These are phyloP conservation scores for Claviceps spartinae DNA, from an alignment of 2,329 filamentous ascomycete genomes.

Conservation along the genomic window DNA sequence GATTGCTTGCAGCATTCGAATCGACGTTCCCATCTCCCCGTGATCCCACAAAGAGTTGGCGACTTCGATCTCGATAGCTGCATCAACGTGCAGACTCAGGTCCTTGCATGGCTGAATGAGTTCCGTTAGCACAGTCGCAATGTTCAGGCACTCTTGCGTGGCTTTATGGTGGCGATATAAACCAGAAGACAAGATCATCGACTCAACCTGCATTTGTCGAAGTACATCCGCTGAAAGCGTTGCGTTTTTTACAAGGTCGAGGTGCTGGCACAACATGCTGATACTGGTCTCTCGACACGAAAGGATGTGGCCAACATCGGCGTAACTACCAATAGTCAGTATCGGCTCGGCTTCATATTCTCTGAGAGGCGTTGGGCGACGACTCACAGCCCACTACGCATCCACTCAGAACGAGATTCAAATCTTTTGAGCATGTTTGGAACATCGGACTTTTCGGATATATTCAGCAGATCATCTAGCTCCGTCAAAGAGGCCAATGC, in stretches of 20 bases:
- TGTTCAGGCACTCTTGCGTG: slow-evolving; percentile 74
- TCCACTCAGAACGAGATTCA: slow-evolving; percentile 56
- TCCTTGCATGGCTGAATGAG: slow-evolving; percentile 56
- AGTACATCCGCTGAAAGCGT: slow-evolving; percentile 49
- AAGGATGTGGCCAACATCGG: slow-evolving; percentile 67
- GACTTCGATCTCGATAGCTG: slow-evolving; percentile 64
- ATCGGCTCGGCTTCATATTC: not conserved
- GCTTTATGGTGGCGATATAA: slow-evolving; percentile 70
- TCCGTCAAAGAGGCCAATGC: slow-evolving; percentile 65
- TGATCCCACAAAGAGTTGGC: slow-evolving; percentile 91
- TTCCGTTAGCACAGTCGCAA: slow-evolving; percentile 70
- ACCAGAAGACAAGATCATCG: slow-evolving; percentile 60
- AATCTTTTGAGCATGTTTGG: slow-evolving; percentile 50
- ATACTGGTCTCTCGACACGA: slow-evolving; percentile 74
- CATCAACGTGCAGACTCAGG: slow-evolving; percentile 64
- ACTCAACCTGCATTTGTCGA: slow-evolving; percentile 59
- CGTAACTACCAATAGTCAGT: slow-evolving; percentile 36
- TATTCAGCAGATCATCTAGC: slow-evolving; percentile 61
- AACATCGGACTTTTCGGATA: slow-evolving; percentile 45
- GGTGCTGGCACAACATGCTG: slow-evolving; percentile 61
- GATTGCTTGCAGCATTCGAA: slow-evolving; percentile 71
- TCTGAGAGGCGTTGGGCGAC: not conserved
- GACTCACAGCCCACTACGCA: slow-evolving; percentile 64
- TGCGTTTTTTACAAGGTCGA: slow-evolving; percentile 45
- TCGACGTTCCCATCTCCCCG: slow-evolving; percentile 78